Conservation (phyloP, 176 grass and related monocot genomes). For the Metroxylon sagu region DNA sequence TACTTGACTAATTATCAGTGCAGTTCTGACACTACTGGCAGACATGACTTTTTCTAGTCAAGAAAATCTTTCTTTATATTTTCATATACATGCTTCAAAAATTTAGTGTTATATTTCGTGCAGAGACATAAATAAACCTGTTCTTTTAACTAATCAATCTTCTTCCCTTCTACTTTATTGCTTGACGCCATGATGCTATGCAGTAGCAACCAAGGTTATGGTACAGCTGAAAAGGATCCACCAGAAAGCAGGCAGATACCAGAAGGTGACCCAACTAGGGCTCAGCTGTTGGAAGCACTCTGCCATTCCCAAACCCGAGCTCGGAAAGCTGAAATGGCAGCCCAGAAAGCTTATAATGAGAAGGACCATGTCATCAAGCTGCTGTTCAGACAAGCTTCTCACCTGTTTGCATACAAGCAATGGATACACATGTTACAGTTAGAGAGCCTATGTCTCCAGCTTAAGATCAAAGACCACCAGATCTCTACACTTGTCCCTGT, state of each 20-base stretch:
- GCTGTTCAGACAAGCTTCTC: conserved; percentile 67
- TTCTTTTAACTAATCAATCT: background rate
- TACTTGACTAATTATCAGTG: no score
- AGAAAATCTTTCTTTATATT: background rate
- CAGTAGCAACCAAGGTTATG: background rate
- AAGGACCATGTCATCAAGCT: conserved; percentile 85
- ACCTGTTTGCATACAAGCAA: conserved; percentile 85
- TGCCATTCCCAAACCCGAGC: conserved; percentile 87
- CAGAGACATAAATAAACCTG: background rate
- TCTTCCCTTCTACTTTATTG: background rate
- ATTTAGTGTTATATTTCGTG: background rate
- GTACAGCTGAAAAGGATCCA: background rate
- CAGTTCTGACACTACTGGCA: no score
- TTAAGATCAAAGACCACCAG: conserved; percentile 54
- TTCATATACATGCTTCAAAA: background rate
- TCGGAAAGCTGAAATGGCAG: conserved; percentile 73
- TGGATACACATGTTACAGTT: conserved; percentile 83
- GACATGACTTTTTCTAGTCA: no score
- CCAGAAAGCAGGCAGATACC: background rate
- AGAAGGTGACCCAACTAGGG: conserved; percentile 19
- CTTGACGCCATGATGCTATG: background rate
- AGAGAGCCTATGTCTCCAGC: conserved; percentile 84
- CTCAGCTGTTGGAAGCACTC: conserved; percentile 61
- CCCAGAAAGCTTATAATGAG: conserved; percentile 63
- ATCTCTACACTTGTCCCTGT: conserved; percentile 49